Percentiles rank a stretch among this genome's conserved stretches.
Evolutionary conservation across 2,329 filamentous ascomycete species (phyloP).

Genomic region (Colletotrichum echinochloae): DNA sequence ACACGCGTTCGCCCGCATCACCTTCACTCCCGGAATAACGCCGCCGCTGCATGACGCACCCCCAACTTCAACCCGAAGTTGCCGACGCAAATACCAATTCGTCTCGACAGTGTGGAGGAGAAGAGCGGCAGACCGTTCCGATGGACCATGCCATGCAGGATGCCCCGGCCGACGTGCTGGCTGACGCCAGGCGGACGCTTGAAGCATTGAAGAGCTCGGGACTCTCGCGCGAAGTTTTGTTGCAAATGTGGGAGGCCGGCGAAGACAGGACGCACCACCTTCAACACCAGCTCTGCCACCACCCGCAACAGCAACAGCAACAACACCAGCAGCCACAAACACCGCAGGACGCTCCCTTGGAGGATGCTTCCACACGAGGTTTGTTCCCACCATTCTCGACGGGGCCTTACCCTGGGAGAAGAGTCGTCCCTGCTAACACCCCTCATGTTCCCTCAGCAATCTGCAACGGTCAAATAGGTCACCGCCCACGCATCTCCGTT

Average conservation of each 20-base stretch:
- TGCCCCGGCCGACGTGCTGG: slow-evolving; percentile 57
- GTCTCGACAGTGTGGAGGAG: neutral
- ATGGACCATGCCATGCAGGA: slow-evolving; percentile 45
- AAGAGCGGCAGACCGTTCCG: slow-evolving; percentile 19
- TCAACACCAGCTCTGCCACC: slow-evolving; percentile 3
- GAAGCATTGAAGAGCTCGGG: slow-evolving; percentile 60
- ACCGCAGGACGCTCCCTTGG: slow-evolving; percentile 31
- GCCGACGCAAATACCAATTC: slow-evolving; percentile 5
- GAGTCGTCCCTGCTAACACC: slow-evolving; percentile 29
- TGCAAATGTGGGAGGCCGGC: slow-evolving; percentile 43
- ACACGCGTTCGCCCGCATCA: slow-evolving; percentile 4
- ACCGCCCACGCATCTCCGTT: slow-evolving; percentile 58
- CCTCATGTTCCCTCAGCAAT: slow-evolving; percentile 50
- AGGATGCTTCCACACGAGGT: slow-evolving; percentile 41
- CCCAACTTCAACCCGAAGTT: neutral
- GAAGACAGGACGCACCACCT: slow-evolving; percentile 37
- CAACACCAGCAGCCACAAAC: slow-evolving; percentile 12
- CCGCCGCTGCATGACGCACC: neutral
- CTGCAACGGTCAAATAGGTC: slow-evolving; percentile 51
- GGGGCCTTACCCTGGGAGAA: neutral
- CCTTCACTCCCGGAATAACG: neutral
- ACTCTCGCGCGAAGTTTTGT: slow-evolving; percentile 55
- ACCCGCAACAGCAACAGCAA: neutral
- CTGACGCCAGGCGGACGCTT: slow-evolving; percentile 59
- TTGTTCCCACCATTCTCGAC: slow-evolving; percentile 4